Conservation (phyloP, 2,329 filamentous ascomycete species). For the Penicillium palitans region DNA sequence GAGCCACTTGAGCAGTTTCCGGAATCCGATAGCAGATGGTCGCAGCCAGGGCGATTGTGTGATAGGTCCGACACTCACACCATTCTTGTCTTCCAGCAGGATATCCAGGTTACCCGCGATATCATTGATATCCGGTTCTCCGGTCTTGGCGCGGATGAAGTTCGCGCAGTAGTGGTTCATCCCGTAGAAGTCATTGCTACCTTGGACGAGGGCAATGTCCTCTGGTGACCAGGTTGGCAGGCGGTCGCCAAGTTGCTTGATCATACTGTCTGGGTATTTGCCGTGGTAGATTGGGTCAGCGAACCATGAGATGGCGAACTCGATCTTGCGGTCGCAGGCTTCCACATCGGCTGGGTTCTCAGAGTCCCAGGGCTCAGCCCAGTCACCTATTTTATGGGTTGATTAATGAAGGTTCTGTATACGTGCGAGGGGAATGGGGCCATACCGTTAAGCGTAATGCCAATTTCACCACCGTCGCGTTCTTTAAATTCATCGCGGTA, state of each 20-base stretch:
- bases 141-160: constrained; percentile 73
- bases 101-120: constrained; percentile 74
- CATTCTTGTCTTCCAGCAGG: constrained; percentile 68
- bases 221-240: constrained; percentile 73
- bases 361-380: constrained; percentile 78
- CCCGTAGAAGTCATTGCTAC: constrained; percentile 91
- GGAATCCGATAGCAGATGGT: constrained; percentile 73
- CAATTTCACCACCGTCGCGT: constrained; percentile 72
- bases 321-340: constrained; percentile 76
- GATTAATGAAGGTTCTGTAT: background rate
- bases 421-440: background rate
- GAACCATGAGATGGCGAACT: constrained; percentile 87
- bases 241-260: constrained; percentile 73
- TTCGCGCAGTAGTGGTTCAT: constrained; percentile 94
- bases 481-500: constrained; percentile 81
- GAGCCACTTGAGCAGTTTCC: constrained; percentile 73
- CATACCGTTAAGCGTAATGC: constrained; percentile 79
- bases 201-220: constrained; percentile 71
- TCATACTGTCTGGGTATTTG: constrained; percentile 81
- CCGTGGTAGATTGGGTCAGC: constrained; percentile 84
- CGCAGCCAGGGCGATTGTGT: constrained; percentile 81
- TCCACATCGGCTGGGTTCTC: constrained; percentile 72
- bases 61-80: constrained; percentile 74
- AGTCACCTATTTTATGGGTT: constrained; percentile 59
- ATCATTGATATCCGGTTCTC: constrained; percentile 63